Conservation (phyloP, 768 basidiomycete species). For the Lactifluus rugatus region DNA sequence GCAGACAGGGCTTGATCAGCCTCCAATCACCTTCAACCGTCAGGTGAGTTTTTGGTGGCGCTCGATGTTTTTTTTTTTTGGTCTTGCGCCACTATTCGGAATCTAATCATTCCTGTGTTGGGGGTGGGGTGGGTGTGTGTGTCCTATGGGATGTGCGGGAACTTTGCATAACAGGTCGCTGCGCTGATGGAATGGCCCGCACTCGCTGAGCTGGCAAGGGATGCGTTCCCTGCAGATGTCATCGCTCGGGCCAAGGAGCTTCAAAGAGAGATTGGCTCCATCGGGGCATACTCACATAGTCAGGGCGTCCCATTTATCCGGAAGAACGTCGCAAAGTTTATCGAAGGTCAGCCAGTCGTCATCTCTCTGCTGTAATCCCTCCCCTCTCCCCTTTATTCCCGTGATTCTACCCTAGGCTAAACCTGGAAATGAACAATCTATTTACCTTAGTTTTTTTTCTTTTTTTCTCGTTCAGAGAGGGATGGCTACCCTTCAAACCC, state of each 20-base stretch:
- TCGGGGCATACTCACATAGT: conserved; percentile 93
- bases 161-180: conserved; percentile 50
- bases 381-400: neutral
- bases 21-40: conserved; percentile 82
- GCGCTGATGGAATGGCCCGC: conserved; percentile 89
- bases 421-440: neutral
- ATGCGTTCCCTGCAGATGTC: conserved; percentile 79
- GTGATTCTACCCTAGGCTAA: neutral
- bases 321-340: conserved; percentile 81
- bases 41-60: conserved; percentile 49
- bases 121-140: too few relatives aligned
- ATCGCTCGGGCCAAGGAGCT: conserved; percentile 74
- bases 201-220: conserved; percentile 63
- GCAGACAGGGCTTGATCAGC: conserved; percentile 88
- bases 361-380: neutral
- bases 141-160: neutral
- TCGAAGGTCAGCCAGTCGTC: conserved; percentile 48
- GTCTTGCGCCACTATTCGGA: neutral
- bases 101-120: neutral
- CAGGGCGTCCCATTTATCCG: conserved; percentile 89
- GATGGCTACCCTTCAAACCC: conserved; percentile 83
- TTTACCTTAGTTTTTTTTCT: neutral
- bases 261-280: conserved; percentile 77
- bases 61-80: neutral
- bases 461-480: conserved; percentile 44